phyloP scores from a whole-genome alignment of 2,329 filamentous ascomycete genomes.

The Fusarium pininemorale region DNA sequence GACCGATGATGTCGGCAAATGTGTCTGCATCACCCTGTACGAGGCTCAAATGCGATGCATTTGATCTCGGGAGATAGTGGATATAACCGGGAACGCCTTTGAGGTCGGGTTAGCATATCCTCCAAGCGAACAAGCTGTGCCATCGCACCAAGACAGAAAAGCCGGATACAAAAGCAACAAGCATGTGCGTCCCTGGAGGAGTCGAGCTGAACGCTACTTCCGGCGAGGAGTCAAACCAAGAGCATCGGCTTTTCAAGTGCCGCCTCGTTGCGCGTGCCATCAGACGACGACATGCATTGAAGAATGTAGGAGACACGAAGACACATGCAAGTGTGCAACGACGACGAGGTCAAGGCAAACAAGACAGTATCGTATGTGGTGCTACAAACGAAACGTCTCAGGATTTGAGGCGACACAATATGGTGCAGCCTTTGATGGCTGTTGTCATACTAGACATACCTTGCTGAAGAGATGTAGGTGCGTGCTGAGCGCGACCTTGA shows the following conservation, averaged over 20 bases:
- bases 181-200: slow-evolving; percentile 35
- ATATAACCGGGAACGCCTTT: slow-evolving; percentile 50
- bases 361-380: slow-evolving; percentile 7
- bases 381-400: slow-evolving; percentile 34
- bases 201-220: slow-evolving; percentile 27
- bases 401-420: slow-evolving; percentile 29
- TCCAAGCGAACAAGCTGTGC: slow-evolving; percentile 28
- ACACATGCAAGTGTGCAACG: slow-evolving; percentile 2
- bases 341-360: background rate
- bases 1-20: slow-evolving; percentile 75
- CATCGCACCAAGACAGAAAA: slow-evolving; percentile 30
- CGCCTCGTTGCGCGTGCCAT: slow-evolving; percentile 8
- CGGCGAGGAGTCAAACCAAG: slow-evolving; percentile 15
- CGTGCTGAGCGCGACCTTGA: slow-evolving; percentile 54
- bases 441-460: slow-evolving; percentile 50
- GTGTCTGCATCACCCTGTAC: slow-evolving; percentile 69
- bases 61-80: slow-evolving; percentile 62
- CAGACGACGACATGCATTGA: slow-evolving; percentile 13
- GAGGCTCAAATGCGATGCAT: slow-evolving; percentile 57
- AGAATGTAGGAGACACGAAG: slow-evolving; percentile 5
- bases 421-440: slow-evolving; percentile 25
- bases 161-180: slow-evolving; percentile 36
- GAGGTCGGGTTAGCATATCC: slow-evolving; percentile 35
- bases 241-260: slow-evolving; percentile 4
- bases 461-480: slow-evolving; percentile 52